Evolutionary conservation across 140 eudicot species (phyloP).

Genomic region (Oenanthe javanica): DNA sequence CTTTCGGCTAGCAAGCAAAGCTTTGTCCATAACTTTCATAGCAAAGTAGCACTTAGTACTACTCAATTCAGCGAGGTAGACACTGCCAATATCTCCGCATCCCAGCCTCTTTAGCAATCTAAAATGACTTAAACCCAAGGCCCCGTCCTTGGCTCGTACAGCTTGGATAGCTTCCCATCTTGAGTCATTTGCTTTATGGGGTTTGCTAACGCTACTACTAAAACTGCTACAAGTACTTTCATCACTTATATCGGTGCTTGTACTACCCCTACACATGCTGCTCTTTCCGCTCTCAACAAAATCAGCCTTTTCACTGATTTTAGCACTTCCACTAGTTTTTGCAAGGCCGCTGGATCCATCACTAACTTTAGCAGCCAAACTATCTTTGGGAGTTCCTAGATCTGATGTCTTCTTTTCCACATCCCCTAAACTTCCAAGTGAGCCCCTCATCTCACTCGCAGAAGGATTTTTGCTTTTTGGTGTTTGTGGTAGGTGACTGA

Average conservation of each 20-base stretch:
- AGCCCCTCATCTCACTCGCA: conserved; percentile 10
- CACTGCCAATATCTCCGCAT: conserved; percentile 88
- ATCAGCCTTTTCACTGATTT: conserved; percentile 30
- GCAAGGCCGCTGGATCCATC: conserved; percentile 42
- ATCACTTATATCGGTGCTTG: conserved; percentile 68
- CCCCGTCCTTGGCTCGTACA: conserved; percentile 55
- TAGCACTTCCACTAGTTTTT: conserved; percentile 51
- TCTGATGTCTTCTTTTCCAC: conserved; percentile 31
- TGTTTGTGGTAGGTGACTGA: conserved; percentile 22
- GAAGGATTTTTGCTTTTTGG: conserved; percentile 13
- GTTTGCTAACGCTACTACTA: conserved; percentile 61
- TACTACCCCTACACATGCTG: conserved; percentile 57
- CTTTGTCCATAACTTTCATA: conserved; percentile 78
- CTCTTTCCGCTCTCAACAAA: conserved; percentile 63
- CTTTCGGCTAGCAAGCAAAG: conserved; percentile 55
- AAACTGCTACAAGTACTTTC: conserved; percentile 84
- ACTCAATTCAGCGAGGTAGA: conserved; percentile 55
- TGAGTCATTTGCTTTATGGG: conserved; percentile 66
- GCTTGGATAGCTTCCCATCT: conserved; percentile 85
- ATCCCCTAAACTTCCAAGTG: conserved; percentile 21
- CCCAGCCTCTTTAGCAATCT: conserved; percentile 69
- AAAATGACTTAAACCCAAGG: conserved; percentile 64
- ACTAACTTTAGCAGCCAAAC: conserved; percentile 43
- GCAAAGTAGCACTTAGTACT: conserved; percentile 63
- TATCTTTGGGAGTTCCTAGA: conserved; percentile 31